Evolutionary conservation across 2,329 filamentous ascomycete species (phyloP).

Genomic region (Cercospora citrullina): DNA sequence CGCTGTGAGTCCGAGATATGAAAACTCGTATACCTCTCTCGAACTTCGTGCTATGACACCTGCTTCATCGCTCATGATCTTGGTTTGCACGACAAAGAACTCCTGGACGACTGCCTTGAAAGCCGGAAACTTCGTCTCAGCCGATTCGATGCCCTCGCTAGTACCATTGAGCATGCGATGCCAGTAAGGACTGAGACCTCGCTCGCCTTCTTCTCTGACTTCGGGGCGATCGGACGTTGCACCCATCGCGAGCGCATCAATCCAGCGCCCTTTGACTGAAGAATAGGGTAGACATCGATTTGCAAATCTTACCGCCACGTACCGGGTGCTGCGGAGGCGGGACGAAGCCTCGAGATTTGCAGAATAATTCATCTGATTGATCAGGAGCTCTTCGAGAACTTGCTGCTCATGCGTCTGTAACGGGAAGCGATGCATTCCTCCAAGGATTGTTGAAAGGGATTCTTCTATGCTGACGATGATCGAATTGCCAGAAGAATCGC

Average conservation of each 20-base stretch:
- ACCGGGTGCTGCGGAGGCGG: constrained; percentile 67
- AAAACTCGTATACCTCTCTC: constrained; percentile 25
- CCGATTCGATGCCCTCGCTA: constrained; percentile 28
- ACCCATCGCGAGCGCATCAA: constrained; percentile 78
- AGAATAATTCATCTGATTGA: constrained; percentile 56
- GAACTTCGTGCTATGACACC: constrained; percentile 27
- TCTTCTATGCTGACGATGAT: constrained; percentile 88
- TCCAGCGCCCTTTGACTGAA: constrained; percentile 80
- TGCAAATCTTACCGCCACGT: constrained; percentile 82
- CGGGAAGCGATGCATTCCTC: constrained; percentile 52
- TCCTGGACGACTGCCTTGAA: constrained; percentile 49
- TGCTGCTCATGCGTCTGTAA: constrained; percentile 46
- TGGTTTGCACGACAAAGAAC: constrained; percentile 44
- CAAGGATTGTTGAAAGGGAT: constrained; percentile 75
- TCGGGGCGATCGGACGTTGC: constrained; percentile 72
- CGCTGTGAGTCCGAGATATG: constrained; percentile 32
- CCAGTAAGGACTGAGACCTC: constrained; percentile 80
- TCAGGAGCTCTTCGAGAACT: constrained; percentile 58
- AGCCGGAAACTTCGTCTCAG: constrained; percentile 43
- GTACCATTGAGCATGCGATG: constrained; percentile 61
- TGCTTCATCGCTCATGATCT: constrained; percentile 31
- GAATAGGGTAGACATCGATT: constrained; percentile 82
- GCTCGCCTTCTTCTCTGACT: constrained; percentile 83
- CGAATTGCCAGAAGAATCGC: constrained; percentile 71
- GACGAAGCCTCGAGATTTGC: constrained; percentile 33